Base-by-base conservation (phyloP, 2,329 filamentous ascomycete genomes). In the Colletotrichum viniferum region DNA sequence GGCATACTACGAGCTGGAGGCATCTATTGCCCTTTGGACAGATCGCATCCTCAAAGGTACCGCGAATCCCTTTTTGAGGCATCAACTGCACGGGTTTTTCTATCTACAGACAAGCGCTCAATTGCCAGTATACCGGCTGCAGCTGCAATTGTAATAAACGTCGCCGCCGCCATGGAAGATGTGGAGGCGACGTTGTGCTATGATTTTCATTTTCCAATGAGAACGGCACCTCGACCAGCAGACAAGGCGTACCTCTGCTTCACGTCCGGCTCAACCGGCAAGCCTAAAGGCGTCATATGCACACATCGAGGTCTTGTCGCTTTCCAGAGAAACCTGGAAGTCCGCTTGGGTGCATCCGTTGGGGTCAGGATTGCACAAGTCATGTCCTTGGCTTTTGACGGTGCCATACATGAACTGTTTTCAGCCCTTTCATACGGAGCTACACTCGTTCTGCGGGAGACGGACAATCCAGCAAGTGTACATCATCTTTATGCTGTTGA, bases 181-280 rank as follows among this genome's bases (percentile, higher is more conserved):
- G 10, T 52, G 43, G 43, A 52, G 43, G 43, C 43, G n/a, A 21
- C 43, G 43, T 13, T 13, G n/a, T 52, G 1, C 6, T 48, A 7
- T 3, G 18, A n/a, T 43, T 1, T 26, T 4, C n/a, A 10, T 16
- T 28, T 34, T 28, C 7, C 38, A 21, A n/a, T n/a, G 2, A 66
- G 38, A 34, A 13, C 16, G 7, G 9, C 14, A 0, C 38, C 64
- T n/a, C 64, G 64, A 26, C 64, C 64, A 13, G 48, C 55, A 16
- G 28, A 67, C 14, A 70, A 66, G 21, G 85, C 85, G 0, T 88
- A 86, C 70, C 32, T 88, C 0, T 84, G 83, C 62, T 88, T 87
- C 73, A 88, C 87, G 0, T 88, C 85, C 2, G 86, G 86, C 0
- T 84, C 83, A 7, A 87, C 86, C 3, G 86, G 87, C 4, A 80